Evolutionary conservation across 306 rosid genomes (phyloP).

Genomic region (Heteromeles arbutifolia): DNA sequence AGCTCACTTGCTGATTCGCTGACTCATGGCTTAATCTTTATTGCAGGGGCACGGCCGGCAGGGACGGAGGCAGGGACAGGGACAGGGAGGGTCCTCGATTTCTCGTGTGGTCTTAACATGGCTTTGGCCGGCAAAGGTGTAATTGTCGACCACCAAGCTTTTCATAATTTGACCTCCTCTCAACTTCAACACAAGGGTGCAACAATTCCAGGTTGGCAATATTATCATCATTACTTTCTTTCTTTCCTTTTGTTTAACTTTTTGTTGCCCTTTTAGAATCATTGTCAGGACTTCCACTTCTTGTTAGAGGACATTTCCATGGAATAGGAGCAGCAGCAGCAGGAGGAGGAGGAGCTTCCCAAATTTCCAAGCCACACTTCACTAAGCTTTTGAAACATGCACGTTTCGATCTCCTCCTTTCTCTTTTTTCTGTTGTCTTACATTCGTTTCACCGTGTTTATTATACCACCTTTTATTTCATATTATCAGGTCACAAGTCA

Average conservation of each 20-base stretch:
- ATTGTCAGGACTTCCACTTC: constrained; percentile 33
- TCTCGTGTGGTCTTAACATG: constrained; percentile 24
- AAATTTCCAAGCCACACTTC: constrained; percentile 29
- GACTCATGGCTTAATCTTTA: too few species aligned
- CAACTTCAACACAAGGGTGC: constrained; percentile 39
- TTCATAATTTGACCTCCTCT: constrained; percentile 24
- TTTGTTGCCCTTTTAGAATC: constrained; percentile 14
- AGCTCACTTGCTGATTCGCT: background rate
- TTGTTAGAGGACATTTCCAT: constrained; percentile 31
- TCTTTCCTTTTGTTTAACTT: background rate
- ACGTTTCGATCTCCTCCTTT: background rate
- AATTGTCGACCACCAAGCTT: constrained; percentile 28
- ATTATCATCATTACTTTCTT: background rate
- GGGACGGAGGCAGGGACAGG: background rate
- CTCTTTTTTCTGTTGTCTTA: background rate
- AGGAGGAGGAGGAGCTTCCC: constrained; percentile 9
- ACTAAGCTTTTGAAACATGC: constrained; percentile 40
- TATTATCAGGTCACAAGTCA: constrained; percentile 34
- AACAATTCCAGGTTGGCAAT: constrained; percentile 14
- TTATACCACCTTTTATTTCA: background rate
- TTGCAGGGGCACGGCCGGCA: too few species aligned
- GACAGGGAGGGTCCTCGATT: constrained; percentile 14
- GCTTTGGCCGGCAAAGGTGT: constrained; percentile 45
- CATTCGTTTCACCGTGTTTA: background rate
- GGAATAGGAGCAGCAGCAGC: background rate